Evolutionary conservation across 2,329 filamentous ascomycete genomes (phyloP).

Genomic region (Colletotrichum cordylinicola): DNA sequence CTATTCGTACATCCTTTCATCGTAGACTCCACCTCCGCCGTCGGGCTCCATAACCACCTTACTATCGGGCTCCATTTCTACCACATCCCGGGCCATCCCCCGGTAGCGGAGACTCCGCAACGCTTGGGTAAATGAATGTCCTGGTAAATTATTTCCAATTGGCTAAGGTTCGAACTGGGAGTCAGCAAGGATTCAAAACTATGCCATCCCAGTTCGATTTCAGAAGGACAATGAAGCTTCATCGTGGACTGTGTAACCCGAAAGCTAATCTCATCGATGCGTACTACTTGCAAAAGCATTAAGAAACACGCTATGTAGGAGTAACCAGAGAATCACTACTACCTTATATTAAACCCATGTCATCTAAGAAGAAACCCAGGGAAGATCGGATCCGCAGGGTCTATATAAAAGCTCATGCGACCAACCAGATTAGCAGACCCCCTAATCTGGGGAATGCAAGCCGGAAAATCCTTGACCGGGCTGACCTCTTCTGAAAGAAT

Average conservation of each 20-base stretch:
- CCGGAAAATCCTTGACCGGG: background rate
- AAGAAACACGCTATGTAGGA: background rate
- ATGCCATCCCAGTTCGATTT: background rate
- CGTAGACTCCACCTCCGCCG: background rate
- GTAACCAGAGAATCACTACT: background rate
- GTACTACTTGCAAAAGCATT: background rate
- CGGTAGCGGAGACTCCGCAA: background rate
- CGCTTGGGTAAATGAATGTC: background rate
- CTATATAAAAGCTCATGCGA: constrained; percentile 7
- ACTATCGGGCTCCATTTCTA: background rate
- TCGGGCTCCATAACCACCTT: background rate
- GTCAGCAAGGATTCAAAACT: background rate
- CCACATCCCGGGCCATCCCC: background rate
- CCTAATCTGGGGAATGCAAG: background rate
- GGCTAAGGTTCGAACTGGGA: background rate
- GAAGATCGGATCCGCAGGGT: constrained; percentile 1
- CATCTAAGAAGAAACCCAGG: constrained; percentile 14
- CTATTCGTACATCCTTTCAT: background rate
- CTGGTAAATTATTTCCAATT: background rate
- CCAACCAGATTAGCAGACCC: constrained; percentile 7
- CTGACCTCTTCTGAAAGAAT: background rate
- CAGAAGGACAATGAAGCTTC: background rate
- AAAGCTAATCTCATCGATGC: background rate
- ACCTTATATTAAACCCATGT: background rate
- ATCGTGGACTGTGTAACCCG: background rate